A percentile compares a stretch with the other conserved stretches of the same genome.
Evolutionary conservation across 2,329 filamentous ascomycete species (phyloP).

Genomic region (Botrytis medusae): DNA sequence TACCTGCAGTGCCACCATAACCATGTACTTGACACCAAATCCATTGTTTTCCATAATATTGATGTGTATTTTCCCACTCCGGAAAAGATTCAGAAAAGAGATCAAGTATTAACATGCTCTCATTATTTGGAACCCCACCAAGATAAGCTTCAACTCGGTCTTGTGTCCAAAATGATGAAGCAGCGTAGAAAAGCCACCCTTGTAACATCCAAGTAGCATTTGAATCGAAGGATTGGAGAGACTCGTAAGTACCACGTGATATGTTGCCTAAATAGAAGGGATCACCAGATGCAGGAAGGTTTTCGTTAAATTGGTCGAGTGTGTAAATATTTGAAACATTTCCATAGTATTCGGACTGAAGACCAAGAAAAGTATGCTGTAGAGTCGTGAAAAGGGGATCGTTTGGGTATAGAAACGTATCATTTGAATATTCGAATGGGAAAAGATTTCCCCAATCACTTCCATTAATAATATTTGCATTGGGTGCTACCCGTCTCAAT

Average conservation of each 20-base stretch:
- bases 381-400: slow-evolving; percentile 47
- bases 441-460: slow-evolving; percentile 47
- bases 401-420: slow-evolving; percentile 49
- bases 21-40: slow-evolving; percentile 55
- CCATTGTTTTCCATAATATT: slow-evolving; percentile 54
- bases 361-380: slow-evolving; percentile 48
- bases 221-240: slow-evolving; percentile 49
- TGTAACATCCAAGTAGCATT: slow-evolving; percentile 54
- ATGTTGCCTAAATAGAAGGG: slow-evolving; percentile 46
- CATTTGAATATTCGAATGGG: slow-evolving; percentile 45
- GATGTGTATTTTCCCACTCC: slow-evolving; percentile 51
- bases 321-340: slow-evolving; percentile 51
- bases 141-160: slow-evolving; percentile 51
- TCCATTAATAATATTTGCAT: slow-evolving; percentile 46
- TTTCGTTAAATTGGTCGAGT: slow-evolving; percentile 55
- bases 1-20: slow-evolving; percentile 50
- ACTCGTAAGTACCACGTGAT: slow-evolving; percentile 46
- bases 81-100: slow-evolving; percentile 51
- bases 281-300: slow-evolving; percentile 48
- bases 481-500: slow-evolving; percentile 44
- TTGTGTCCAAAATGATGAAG: slow-evolving; percentile 46
- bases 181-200: slow-evolving; percentile 51
- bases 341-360: slow-evolving; percentile 49
- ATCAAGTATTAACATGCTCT: slow-evolving; percentile 52
- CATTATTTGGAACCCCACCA: slow-evolving; percentile 45